A percentile compares a stretch with the other conserved stretches of the same genome.
phyloP scores from a whole-genome alignment of 192 early-diverging fungal species.

The Coemansia sp. region DNA sequence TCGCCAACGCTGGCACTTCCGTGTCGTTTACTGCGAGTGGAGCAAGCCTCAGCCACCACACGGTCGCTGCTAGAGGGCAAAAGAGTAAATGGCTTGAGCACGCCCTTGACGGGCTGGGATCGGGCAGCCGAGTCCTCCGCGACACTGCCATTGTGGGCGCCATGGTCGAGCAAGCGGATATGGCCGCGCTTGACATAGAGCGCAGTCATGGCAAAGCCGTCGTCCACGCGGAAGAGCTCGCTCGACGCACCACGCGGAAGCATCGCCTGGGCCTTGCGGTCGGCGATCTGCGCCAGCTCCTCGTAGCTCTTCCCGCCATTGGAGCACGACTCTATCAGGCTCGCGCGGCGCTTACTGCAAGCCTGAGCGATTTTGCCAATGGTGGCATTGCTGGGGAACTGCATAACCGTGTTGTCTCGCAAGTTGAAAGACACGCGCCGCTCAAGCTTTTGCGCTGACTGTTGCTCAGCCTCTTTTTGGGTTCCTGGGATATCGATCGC shows the following conservation, averaged over 20 bases:
- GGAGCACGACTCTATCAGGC: slow-evolving; percentile 5
- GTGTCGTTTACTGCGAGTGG: slow-evolving; percentile 11
- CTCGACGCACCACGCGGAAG: slow-evolving; percentile 49
- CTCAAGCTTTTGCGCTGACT: slow-evolving; percentile 6
- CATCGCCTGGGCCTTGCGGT: slow-evolving; percentile 33
- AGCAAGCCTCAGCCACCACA: background rate
- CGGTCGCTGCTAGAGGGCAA: slow-evolving; percentile 26
- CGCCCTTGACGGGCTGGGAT: slow-evolving; percentile 28
- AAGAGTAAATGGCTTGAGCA: slow-evolving; percentile 45
- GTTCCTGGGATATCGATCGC: slow-evolving; percentile 22
- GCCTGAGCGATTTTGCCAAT: slow-evolving; percentile 46
- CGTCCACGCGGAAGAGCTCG: slow-evolving; percentile 30
- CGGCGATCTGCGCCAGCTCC: slow-evolving; percentile 25
- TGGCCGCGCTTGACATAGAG: slow-evolving; percentile 49
- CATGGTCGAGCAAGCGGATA: slow-evolving; percentile 33
- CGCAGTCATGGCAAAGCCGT: slow-evolving; percentile 43
- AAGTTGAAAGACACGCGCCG: slow-evolving; percentile 54
- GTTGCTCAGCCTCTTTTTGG: background rate
- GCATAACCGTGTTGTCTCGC: slow-evolving; percentile 37
- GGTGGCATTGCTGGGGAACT: slow-evolving; percentile 47
- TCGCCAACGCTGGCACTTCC: slow-evolving; percentile 5
- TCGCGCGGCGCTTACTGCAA: slow-evolving; percentile 18
- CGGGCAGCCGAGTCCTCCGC: background rate
- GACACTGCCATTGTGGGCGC: background rate
- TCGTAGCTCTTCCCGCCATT: slow-evolving; percentile 10